Conservation (phyloP, 1,284 basidiomycete genomes). For the Apiotrichum brassicae region DNA sequence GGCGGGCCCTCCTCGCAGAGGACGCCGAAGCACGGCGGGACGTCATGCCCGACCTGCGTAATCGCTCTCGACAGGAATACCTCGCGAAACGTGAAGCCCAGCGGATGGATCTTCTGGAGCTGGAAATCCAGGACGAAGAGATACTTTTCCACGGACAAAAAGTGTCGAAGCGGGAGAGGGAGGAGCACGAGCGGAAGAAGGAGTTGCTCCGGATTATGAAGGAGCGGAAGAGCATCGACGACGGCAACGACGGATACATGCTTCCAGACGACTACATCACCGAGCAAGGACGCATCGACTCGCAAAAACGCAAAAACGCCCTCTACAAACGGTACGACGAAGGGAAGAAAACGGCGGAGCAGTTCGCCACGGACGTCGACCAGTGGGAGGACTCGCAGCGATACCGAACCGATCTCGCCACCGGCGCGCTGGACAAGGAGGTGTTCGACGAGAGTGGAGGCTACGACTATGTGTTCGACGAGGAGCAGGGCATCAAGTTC, state of each 20-base stretch:
- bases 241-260: conserved; percentile 88
- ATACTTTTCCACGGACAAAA: conserved; percentile 73
- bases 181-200: conserved; percentile 84
- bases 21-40: conserved; percentile 66
- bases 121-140: conserved; percentile 90
- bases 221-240: conserved; percentile 85
- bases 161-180: conserved; percentile 73
- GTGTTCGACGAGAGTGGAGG: conserved; percentile 62
- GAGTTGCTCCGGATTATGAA: conserved; percentile 87
- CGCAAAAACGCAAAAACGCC: conserved; percentile 89
- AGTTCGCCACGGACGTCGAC: conserved; percentile 93
- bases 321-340: conserved; percentile 94
- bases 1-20: conserved; percentile 74
- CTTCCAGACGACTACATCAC: conserved; percentile 96
- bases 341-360: conserved; percentile 70
- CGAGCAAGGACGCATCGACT: conserved; percentile 97
- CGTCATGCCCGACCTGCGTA: conserved; percentile 76
- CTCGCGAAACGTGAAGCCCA: conserved; percentile 92
- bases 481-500: conserved; percentile 92
- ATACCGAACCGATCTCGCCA: conserved; percentile 76
- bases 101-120: conserved; percentile 85
- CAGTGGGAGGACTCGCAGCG: conserved; percentile 94
- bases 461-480: conserved; percentile 98
- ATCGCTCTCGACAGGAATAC: conserved; percentile 87
- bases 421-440: conserved; percentile 80